A percentile compares a stretch with the other conserved stretches of the same genome.
Conservation (phyloP, 2,329 filamentous ascomycete genomes). For the Cercospora nicotianae region DNA sequence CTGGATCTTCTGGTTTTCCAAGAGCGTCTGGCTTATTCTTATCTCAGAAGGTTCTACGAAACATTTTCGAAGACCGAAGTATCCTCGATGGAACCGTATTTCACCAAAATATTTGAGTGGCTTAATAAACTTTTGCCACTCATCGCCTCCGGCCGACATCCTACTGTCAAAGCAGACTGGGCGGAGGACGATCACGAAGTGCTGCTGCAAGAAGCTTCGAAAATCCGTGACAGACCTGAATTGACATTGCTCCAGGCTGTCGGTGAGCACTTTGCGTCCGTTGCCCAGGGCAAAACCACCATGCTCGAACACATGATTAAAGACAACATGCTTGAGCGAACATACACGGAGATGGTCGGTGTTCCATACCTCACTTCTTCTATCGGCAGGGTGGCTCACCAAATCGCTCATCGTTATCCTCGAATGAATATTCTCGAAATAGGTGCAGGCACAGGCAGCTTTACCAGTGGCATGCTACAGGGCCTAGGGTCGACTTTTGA, state of each 20-base stretch:
- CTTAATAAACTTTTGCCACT: background rate
- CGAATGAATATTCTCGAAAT: constrained; percentile 47
- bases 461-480: constrained; percentile 42
- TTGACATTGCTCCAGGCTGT: constrained; percentile 10
- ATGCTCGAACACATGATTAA: constrained; percentile 18
- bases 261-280: constrained; percentile 10
- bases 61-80: constrained; percentile 12
- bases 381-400: constrained; percentile 6
- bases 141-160: constrained; percentile 10
- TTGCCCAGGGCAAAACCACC: constrained; percentile 12
- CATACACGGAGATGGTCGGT: constrained; percentile 12
- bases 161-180: constrained; percentile 13
- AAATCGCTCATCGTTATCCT: constrained; percentile 43
- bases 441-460: constrained; percentile 49
- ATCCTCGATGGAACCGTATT: constrained; percentile 5
- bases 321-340: constrained; percentile 12
- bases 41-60: constrained; percentile 13
- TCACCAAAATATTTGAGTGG: constrained; percentile 9
- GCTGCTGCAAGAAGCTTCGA: constrained; percentile 5
- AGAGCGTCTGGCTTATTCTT: constrained; percentile 13
- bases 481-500: constrained; percentile 36
- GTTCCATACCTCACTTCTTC: background rate
- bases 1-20: constrained; percentile 10
- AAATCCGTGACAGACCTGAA: background rate
- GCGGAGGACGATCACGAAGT: constrained; percentile 8